Evolutionary conservation across 148 eudicot species (phyloP), one percentile per base, ranked within the genome.

Genomic region (Arctostaphylos glauca): DNA sequence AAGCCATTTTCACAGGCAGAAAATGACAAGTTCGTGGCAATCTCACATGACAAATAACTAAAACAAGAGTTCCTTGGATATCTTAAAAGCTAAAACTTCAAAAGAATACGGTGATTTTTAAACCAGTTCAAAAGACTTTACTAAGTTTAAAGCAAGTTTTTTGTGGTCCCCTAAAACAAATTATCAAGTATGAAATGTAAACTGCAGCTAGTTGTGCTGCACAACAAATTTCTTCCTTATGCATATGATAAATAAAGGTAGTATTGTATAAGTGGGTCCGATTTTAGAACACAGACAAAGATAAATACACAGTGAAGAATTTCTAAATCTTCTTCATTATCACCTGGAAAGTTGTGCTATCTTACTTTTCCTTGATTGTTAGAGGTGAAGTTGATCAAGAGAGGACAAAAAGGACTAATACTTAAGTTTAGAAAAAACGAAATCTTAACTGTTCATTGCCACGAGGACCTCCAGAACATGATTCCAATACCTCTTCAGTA

Each of bases 361-460:
- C 55, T 25, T 48, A 16, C 9, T 64, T 49, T 62, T 9, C 38
- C 4, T 13, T 13, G n/a, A 25, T 59, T 31, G 38, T 31, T 46
- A 62, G 44, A 41, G 43, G 53, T 77, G 48, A 70, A 55, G 60
- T 19, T 54, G 53, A 83, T 16, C 18, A 16, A 58, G 50, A 48
- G 23, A 31, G 43, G 6, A 5, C 25, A 60, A 80, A 77, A 78
- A 53, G 5, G 60, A 47, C 0, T 9, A 25, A 49, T 21, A 49
- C 55, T 75, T n/a, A 50, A 50, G 60, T 54, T 66, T 38, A 43
- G 10, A 50, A 15, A 75, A 58, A 82, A 25, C 9, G 44, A 80
- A 77, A 16, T 81, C 90, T 85, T 89, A 84, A 94, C 98, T 97
- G 99, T 89, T 97, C 95, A 84, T 93, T 97, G 84, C 97, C 98